Evolutionary conservation across 2,329 filamentous ascomycete genomes (phyloP).

Genomic region (Orbilia oligospora): DNA sequence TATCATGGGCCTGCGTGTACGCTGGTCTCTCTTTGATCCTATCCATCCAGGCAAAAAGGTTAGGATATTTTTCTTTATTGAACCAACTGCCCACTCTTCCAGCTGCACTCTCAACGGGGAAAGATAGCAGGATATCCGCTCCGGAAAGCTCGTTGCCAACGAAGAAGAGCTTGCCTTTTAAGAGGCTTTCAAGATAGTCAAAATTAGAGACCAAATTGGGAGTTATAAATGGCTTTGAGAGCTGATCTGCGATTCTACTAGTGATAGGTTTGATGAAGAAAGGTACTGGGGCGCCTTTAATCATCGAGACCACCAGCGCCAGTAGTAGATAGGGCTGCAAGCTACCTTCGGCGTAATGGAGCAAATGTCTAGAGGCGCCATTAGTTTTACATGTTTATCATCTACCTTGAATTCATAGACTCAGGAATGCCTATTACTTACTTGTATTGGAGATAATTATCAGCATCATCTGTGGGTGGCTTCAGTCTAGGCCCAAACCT

Average conservation of each 20-base stretch:
- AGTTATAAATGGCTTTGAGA: conserved; percentile 60
- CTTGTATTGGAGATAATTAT: conserved; percentile 71
- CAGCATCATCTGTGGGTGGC: conserved; percentile 74
- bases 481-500: conserved; percentile 73
- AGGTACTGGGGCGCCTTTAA: conserved; percentile 73
- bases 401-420: not conserved
- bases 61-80: conserved; percentile 61
- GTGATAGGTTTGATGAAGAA: conserved; percentile 80
- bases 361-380: conserved; percentile 71
- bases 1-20: conserved; percentile 61
- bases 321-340: conserved; percentile 81
- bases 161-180: conserved; percentile 61
- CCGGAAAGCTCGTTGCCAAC: conserved; percentile 62
- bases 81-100: conserved; percentile 54
- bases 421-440: conserved; percentile 15
- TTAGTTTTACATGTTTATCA: not conserved
- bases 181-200: conserved; percentile 62
- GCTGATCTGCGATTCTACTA: conserved; percentile 63
- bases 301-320: conserved; percentile 74
- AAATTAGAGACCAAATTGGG: conserved; percentile 62
- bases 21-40: conserved; percentile 61
- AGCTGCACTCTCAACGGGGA: conserved; percentile 60
- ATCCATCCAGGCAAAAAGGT: conserved; percentile 62
- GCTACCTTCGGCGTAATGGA: conserved; percentile 89
- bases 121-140: conserved; percentile 62